phyloP scores from a whole-genome alignment of 1,284 basidiomycete genomes.

The Tranzscheliella williamsii region DNA sequence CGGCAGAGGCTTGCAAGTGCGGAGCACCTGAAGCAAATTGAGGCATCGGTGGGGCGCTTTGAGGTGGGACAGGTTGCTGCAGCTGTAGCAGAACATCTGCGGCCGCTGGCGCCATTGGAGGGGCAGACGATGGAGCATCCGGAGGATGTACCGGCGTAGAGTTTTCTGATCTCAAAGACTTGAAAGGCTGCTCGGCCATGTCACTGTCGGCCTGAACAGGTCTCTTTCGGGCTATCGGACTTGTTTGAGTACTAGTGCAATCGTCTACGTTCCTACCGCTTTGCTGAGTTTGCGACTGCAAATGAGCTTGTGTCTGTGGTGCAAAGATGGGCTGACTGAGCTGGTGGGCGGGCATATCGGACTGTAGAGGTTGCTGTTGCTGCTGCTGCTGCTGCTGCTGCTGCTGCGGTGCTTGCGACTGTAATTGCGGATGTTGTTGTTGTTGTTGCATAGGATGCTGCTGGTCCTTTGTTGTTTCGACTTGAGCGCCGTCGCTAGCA shows the following conservation, averaged over 20 bases:
- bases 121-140: constrained; percentile 25
- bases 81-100: constrained; percentile 4
- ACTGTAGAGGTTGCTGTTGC: constrained; percentile 5
- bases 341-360: background rate
- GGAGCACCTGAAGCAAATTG: background rate
- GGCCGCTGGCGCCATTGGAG: constrained; percentile 7
- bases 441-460: constrained; percentile 6
- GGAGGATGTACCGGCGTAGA: constrained; percentile 30
- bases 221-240: constrained; percentile 31
- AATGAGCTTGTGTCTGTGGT: background rate
- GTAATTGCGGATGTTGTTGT: constrained; percentile 3
- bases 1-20: background rate
- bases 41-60: constrained; percentile 10
- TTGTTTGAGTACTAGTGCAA: too few species aligned
- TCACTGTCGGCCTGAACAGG: constrained; percentile 34
- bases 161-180: constrained; percentile 30
- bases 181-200: constrained; percentile 24
- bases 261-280: too few species aligned
- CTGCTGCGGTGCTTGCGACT: constrained; percentile 6
- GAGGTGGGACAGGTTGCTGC: constrained; percentile 14
- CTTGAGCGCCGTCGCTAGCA: background rate
- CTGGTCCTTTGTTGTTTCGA: background rate
- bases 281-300: background rate
- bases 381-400: constrained; percentile 11
- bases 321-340: too few species aligned